These are phyloP conservation scores for Paraphoma chrysanthemicola DNA, from an alignment of 2,329 filamentous ascomycete genomes.

Conservation along the genomic window DNA sequence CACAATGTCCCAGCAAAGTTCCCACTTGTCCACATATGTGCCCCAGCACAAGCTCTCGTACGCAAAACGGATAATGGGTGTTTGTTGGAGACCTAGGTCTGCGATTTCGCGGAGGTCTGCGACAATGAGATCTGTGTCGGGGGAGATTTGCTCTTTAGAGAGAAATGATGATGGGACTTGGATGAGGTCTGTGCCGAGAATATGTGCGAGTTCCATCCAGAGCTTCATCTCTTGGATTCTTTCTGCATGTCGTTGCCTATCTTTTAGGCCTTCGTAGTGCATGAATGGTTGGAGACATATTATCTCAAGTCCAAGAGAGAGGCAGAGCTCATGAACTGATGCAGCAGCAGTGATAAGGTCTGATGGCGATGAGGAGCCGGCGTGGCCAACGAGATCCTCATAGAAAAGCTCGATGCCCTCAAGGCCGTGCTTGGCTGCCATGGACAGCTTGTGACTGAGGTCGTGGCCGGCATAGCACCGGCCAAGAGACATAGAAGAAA, in stretches of 20 bases:
- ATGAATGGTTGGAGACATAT: constrained; percentile 78
- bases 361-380: constrained; percentile 52
- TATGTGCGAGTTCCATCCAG: constrained; percentile 72
- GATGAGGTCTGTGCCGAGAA: constrained; percentile 73
- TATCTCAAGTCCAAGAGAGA: constrained; percentile 62
- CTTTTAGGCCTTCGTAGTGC: constrained; percentile 76
- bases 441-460: constrained; percentile 71
- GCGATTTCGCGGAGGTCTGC: constrained; percentile 70
- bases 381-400: constrained; percentile 73
- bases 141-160: constrained; percentile 57
- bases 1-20: constrained; percentile 73
- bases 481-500: constrained; percentile 79
- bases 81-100: constrained; percentile 67
- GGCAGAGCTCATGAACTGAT: constrained; percentile 65
- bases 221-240: constrained; percentile 69
- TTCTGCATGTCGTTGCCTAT: constrained; percentile 64
- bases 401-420: constrained; percentile 78
- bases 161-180: constrained; percentile 78
- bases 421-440: constrained; percentile 70
- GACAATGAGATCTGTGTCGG: constrained; percentile 65
- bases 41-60: constrained; percentile 80
- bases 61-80: constrained; percentile 69
- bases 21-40: constrained; percentile 74
- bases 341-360: constrained; percentile 66
- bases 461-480: constrained; percentile 71